Evolutionary conservation across 371 early-diverging fungal species (phyloP).

Genomic region (Apophysomyces variabilis): DNA sequence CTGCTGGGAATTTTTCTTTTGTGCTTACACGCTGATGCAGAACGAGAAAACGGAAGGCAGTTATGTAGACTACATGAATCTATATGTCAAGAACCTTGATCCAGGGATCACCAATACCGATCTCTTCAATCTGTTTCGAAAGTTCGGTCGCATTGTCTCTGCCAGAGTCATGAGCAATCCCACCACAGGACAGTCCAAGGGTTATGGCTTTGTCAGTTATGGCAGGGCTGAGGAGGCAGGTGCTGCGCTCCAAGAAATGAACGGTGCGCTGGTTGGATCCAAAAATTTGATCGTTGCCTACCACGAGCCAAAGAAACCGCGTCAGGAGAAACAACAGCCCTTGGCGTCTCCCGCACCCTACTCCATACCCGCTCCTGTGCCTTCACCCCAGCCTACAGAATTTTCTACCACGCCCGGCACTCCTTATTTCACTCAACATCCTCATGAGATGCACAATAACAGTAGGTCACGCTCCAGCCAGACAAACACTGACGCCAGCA

Average conservation of each 20-base stretch:
- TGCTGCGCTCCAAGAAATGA: conserved; percentile 43
- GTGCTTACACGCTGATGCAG: conserved; percentile 5
- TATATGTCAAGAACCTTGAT: conserved; percentile 51
- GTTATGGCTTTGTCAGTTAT: conserved; percentile 50
- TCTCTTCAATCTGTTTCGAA: conserved; percentile 40
- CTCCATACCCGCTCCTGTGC: not conserved
- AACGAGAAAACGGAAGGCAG: conserved; percentile 8
- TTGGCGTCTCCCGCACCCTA: conserved; percentile 4
- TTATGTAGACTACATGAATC: conserved; percentile 31
- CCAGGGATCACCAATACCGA: conserved; percentile 35
- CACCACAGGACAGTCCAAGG: conserved; percentile 45
- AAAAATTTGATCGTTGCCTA: conserved; percentile 45
- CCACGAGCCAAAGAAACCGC: conserved; percentile 52
- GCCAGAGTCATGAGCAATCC: conserved; percentile 49
- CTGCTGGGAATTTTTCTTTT: not conserved
- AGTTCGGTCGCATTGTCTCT: conserved; percentile 47
- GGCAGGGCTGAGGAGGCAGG: conserved; percentile 42
- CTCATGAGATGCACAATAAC: conserved; percentile 14
- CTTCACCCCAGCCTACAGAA: conserved; percentile 11
- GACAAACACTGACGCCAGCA: not conserved
- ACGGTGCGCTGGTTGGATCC: conserved; percentile 31
- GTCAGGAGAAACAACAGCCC: conserved; percentile 34
- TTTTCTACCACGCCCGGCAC: conserved; percentile 1
- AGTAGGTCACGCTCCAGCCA: not conserved
- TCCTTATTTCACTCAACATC: conserved; percentile 9